These are phyloP conservation scores for Hymenoscyphus albidus DNA, from an alignment of 2,329 filamentous ascomycete genomes.

Conservation along the genomic window DNA sequence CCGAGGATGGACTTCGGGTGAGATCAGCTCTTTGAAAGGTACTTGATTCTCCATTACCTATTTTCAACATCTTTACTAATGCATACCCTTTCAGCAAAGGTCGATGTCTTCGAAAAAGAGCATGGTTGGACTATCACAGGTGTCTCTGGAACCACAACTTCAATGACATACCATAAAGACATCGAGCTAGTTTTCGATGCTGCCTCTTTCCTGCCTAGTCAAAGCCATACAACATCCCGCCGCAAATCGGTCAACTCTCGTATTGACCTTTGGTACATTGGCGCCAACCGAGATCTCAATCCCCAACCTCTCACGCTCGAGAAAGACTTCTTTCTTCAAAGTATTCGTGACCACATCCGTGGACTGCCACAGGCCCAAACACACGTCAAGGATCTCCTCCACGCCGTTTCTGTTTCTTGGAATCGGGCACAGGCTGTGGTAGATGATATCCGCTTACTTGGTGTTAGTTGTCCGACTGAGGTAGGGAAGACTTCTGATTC, in stretches of 20 bases:
- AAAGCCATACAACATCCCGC: slow-evolving; percentile 17
- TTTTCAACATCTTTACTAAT: slow-evolving; percentile 37
- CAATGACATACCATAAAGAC: slow-evolving; percentile 68
- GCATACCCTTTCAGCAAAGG: slow-evolving; percentile 53
- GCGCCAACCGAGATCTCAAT: slow-evolving; percentile 50
- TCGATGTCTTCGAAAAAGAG: slow-evolving; percentile 60
- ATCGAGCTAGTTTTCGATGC: slow-evolving; percentile 72
- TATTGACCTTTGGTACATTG: slow-evolving; percentile 70
- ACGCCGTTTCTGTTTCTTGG: slow-evolving; percentile 61
- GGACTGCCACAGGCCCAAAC: slow-evolving; percentile 56
- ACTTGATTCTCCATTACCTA: slow-evolving; percentile 31
- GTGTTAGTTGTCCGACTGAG: slow-evolving; percentile 60
- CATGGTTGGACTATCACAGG: slow-evolving; percentile 71
- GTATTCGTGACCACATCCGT: slow-evolving; percentile 65
- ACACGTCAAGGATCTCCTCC: slow-evolving; percentile 54
- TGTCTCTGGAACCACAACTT: slow-evolving; percentile 58
- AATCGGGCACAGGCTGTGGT: slow-evolving; percentile 57
- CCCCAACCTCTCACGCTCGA: slow-evolving; percentile 57
- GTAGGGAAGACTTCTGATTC: slow-evolving; percentile 63
- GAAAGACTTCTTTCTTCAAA: slow-evolving; percentile 71
- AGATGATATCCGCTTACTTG: slow-evolving; percentile 58
- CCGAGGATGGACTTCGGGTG: slow-evolving; percentile 79
- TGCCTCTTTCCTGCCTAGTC: slow-evolving; percentile 54
- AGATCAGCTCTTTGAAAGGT: slow-evolving; percentile 79
- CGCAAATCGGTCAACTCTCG: slow-evolving; percentile 41